Percentiles rank a stretch among this genome's conserved stretches.
Evolutionary conservation across 306 rosid genomes (phyloP).

Genomic region (Quercus variabilis): DNA sequence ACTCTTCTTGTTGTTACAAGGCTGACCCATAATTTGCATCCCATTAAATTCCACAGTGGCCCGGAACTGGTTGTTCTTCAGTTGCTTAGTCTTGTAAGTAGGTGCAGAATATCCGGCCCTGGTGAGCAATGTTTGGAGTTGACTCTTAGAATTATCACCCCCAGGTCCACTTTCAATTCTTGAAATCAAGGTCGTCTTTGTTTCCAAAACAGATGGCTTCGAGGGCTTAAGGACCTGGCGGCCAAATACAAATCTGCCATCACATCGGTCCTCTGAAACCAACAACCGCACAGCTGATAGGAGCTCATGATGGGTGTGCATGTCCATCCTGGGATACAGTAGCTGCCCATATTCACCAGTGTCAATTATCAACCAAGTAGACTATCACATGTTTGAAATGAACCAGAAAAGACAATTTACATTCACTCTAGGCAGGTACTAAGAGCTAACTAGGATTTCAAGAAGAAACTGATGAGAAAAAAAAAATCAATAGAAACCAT

Average conservation of each 20-base stretch:
- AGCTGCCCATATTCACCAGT: conserved; percentile 48
- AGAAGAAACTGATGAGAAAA: conserved; percentile 17
- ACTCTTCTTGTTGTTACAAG: conserved; percentile 81
- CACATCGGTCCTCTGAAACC: conserved; percentile 53
- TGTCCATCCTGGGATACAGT: conserved; percentile 64
- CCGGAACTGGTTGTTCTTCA: conserved; percentile 61
- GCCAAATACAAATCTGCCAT: conserved; percentile 74
- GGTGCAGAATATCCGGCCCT: conserved; percentile 88
- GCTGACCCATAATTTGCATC: conserved; percentile 76
- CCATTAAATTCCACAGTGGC: conserved; percentile 76
- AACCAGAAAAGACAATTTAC: conserved; percentile 1
- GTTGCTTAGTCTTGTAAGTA: conserved; percentile 61
- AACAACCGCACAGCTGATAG: conserved; percentile 72
- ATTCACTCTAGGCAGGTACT: not conserved
- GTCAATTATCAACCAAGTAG: not conserved
- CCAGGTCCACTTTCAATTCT: conserved; percentile 98
- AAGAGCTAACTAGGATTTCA: conserved; percentile 1
- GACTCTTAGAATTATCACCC: conserved; percentile 95
- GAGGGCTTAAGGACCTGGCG: conserved; percentile 51
- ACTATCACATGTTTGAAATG: not conserved
- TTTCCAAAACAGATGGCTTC: conserved; percentile 31
- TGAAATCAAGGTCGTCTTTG: conserved; percentile 54
- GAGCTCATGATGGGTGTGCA: conserved; percentile 58
- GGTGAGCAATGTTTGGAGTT: conserved; percentile 85
- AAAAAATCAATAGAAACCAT: conserved; percentile 4